Evolutionary conservation across 345 rosid species (phyloP).

Genomic region (Sapria himalayana): DNA sequence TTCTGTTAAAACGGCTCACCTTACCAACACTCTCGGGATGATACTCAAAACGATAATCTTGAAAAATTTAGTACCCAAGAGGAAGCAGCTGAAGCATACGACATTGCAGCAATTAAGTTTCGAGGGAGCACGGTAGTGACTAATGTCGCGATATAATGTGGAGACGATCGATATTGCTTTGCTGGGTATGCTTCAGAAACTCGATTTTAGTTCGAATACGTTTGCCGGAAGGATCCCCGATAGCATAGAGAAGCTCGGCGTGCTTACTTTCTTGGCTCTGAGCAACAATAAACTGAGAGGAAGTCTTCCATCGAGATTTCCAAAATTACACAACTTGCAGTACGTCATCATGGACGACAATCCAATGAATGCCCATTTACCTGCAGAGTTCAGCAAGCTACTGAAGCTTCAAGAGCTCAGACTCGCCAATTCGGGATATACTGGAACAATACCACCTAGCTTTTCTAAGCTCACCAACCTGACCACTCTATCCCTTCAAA

Average conservation of each 20-base stretch:
- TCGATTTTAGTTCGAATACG: slow-evolving; percentile 61
- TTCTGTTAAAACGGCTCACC: no score
- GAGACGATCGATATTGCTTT: no score
- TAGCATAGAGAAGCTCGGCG: slow-evolving; percentile 28
- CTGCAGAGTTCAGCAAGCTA: slow-evolving; percentile 33
- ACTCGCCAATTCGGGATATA: slow-evolving; percentile 56
- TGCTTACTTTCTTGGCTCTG: slow-evolving; percentile 46
- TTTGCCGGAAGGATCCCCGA: slow-evolving; percentile 39
- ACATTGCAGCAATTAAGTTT: no score
- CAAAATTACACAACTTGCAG: slow-evolving; percentile 39
- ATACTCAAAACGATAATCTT: no score
- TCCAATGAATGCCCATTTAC: slow-evolving; percentile 44
- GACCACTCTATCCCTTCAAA: slow-evolving; percentile 61
- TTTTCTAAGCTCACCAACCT: slow-evolving; percentile 34
- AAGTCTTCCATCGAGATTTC: slow-evolving; percentile 30
- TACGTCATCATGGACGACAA: slow-evolving; percentile 79
- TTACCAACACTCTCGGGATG: no score
- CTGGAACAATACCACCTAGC: slow-evolving; percentile 40
- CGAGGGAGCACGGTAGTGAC: no score
- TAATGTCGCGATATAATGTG: no score
- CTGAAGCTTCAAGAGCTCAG: slow-evolving; percentile 55
- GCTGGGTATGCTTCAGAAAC: slow-evolving; percentile 61
- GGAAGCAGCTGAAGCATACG: no score
- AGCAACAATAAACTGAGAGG: slow-evolving; percentile 55
- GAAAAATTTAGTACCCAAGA: no score